A percentile compares a stretch with the other conserved stretches of the same genome.
Evolutionary conservation across 2,329 filamentous ascomycete genomes (phyloP).

Genomic region (Epichloe gansuensis): DNA sequence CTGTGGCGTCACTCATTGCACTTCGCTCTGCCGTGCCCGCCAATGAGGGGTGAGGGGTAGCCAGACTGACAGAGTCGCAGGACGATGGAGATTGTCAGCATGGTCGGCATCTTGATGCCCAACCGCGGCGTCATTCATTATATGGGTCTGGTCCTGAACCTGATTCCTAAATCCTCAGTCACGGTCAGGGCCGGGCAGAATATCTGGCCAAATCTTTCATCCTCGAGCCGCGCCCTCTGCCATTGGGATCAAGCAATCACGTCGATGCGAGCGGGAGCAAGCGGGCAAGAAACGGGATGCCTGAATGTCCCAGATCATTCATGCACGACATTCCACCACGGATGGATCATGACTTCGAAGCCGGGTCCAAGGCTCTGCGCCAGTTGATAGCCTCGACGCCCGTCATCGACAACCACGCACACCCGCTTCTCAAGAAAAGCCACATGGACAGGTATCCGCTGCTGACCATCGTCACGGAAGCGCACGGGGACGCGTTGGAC

Average conservation of each 20-base stretch:
- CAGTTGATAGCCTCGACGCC: constrained; percentile 39
- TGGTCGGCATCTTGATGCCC: not conserved
- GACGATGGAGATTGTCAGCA: not conserved
- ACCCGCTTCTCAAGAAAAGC: constrained; percentile 48
- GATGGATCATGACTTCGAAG: not conserved
- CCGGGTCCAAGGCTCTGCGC: constrained; percentile 13
- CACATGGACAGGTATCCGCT: constrained; percentile 34
- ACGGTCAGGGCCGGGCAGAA: no score
- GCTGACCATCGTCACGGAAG: constrained; percentile 58
- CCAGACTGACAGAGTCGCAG: not conserved
- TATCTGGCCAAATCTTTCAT: no score
- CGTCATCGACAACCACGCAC: constrained; percentile 62
- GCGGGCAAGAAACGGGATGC: no score
- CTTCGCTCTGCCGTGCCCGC: not conserved
- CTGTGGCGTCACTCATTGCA: no score
- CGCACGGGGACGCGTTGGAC: constrained; percentile 51
- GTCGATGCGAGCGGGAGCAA: no score
- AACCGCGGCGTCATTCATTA: not conserved
- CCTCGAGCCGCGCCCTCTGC: no score
- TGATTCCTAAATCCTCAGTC: no score
- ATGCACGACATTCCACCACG: not conserved
- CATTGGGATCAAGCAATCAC: no score
- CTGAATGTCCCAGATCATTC: no score
- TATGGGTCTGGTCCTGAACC: not conserved
- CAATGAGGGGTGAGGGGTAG: not conserved